Base-by-base conservation (phyloP, 2,329 filamentous ascomycete species). In the Colletotrichum paranaense region DNA sequence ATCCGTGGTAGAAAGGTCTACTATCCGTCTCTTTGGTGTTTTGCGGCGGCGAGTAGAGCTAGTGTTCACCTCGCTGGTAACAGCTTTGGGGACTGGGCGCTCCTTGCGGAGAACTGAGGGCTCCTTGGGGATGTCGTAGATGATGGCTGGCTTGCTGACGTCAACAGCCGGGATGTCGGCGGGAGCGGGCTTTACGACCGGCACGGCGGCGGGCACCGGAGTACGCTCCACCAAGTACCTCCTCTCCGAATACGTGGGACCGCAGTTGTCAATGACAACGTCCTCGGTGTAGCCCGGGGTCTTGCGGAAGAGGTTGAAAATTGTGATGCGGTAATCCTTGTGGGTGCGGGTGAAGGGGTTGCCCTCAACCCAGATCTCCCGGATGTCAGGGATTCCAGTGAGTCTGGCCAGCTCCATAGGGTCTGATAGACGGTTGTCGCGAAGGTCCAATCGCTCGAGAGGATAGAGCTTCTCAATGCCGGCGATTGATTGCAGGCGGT, bases 281-380 rank as follows among this genome's bases (percentile, higher is more conserved):
- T 99, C 97, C 76, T 98, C 94, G 0, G 92, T 93, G 79, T 97
- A 97, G 5, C 97, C 97, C 12, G 96, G 94, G 0, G 94, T 95
- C 72, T 91, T 92, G 75, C 97, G 91, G 87, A 99, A 99, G 2
- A 98, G 88, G 78, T 98, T 99, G 90, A 99, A 98, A 75, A 98
- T 97, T 24, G 92, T 94, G 76, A 97, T 88, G 62, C 97, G 92
- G 80, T 98, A 97, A 77, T 93, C 92, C 72, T 92, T 89, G 80
- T 98, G 94, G 1, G 95, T 95, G 77, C 94, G 94, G 56, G 93
- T 94, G 78, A 98, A 98, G 0, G 95, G 94, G 78, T 99, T 99
- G 26, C 95, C 94, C 74, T 93, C 90, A 19, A 99, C 93, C 89
- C 95, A 99, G 38, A 99, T 92, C 81, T 98, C 96, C 72, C 92